Percentiles rank a stretch among this genome's conserved stretches.
Conservation (phyloP, 23 red algal species). For the Gracilariopsis chorda region DNA sequence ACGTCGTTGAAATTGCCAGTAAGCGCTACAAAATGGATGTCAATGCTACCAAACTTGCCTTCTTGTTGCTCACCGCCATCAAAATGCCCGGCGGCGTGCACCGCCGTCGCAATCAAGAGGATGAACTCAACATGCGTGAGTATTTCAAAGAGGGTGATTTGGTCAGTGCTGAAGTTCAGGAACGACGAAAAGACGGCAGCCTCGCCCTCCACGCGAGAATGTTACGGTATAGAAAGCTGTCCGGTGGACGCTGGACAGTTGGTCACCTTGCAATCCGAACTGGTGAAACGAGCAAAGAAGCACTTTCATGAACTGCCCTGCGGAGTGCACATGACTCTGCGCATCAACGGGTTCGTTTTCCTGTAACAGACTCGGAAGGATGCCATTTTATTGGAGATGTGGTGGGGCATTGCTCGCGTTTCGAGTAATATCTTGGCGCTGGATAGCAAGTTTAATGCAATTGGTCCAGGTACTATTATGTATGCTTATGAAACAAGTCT, state of each 20-base stretch:
- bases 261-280: constrained; percentile 66
- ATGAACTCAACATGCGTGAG: constrained; percentile 97
- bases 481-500: constrained; percentile 36
- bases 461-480: constrained; percentile 83
- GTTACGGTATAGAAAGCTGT: constrained; percentile 72
- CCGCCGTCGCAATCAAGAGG: constrained; percentile 80
- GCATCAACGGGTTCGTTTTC: constrained; percentile 97
- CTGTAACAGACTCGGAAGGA: constrained; percentile 27
- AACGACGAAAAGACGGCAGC: constrained; percentile 78
- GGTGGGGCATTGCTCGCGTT: constrained; percentile 47
- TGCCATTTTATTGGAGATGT: constrained; percentile 10
- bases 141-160: constrained; percentile 86
- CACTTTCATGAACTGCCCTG: constrained; percentile 68
- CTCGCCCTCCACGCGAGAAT: constrained; percentile 89
- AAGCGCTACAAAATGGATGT: constrained; percentile 88
- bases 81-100: constrained; percentile 91
- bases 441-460: constrained; percentile 70
- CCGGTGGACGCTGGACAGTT: constrained; percentile 56
- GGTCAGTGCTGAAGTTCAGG: constrained; percentile 95
- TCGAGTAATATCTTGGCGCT: constrained; percentile 77
- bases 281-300: constrained; percentile 85
- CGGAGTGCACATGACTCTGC: constrained; percentile 76
- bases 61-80: constrained; percentile 83
- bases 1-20: constrained; percentile 66
- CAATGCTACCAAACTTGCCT: constrained; percentile 72